Base-by-base conservation (phyloP, 2,329 filamentous ascomycete genomes). In the Fusarium anguioides region DNA sequence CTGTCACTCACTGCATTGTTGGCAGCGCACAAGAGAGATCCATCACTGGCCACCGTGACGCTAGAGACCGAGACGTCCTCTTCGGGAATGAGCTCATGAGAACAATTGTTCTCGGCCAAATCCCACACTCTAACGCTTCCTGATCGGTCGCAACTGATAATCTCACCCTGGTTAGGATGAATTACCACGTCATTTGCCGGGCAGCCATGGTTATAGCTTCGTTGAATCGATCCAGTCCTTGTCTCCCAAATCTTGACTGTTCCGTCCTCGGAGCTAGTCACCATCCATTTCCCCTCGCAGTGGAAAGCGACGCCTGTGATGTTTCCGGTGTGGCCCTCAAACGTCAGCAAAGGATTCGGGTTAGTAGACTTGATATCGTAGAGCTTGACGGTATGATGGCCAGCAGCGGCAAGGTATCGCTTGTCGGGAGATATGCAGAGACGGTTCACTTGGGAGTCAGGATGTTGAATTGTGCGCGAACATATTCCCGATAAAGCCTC, bases 291-390 rank as follows among this genome's bases (percentile, higher is more conserved):
- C 12, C 95, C 94, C 79, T 99, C 96, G 78, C 95, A 98, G 79
- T 99, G 96, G 77, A 99, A 99, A 12, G 94, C 94, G 44, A 99
- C 92, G 40, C 96, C 96, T 1, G 96, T 99, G 76, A 99, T 91
- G 75, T 99, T 99, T 70, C 90, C 93, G 14, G 93, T 96, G 81
- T 99, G 96, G 39, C 96, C 96, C 77, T 98, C 95, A 74, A 99
- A 98, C 20, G 91, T 94, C 74, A 98, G 88, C 23, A 98, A 86
- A 2, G 96, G 91, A 69, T 95, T 96, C 4, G 96, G 94, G 74
- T 98, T 98, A n/a, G 93, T 95, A 17, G 94, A 97, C 76, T 97
- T 97, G 83, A 98, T 97, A 76, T 99, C 96, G 83, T 96, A 99
- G 59, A 99, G 91, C 81, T 98, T 98, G 76, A 99, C 93, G 49